phyloP scores from a whole-genome alignment of 1,284 basidiomycete genomes.

The Amylostereum areolatum region DNA sequence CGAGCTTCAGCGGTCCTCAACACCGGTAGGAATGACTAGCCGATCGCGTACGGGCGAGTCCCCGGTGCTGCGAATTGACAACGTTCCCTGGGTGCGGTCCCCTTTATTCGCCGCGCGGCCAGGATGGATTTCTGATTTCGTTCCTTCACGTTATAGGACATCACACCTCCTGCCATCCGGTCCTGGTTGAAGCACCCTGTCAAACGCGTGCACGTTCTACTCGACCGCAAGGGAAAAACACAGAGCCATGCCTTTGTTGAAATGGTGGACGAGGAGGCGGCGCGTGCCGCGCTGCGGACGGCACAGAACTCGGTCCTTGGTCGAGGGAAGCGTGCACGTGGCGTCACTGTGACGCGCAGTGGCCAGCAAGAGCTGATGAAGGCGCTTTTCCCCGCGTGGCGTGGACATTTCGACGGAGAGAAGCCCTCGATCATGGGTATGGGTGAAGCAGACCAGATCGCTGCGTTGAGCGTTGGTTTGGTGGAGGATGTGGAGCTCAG shows the following conservation, averaged over 20 bases:
- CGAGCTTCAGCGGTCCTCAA: slow-evolving; percentile 11
- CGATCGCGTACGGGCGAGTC: too few relatives aligned
- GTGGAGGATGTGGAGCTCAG: slow-evolving; percentile 61
- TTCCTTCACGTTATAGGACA: slow-evolving; percentile 61
- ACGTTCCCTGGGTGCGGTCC: slow-evolving; percentile 73
- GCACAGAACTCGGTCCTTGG: slow-evolving; percentile 66
- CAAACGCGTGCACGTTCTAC: slow-evolving; percentile 63
- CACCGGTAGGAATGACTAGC: slow-evolving; percentile 8
- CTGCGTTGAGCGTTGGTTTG: slow-evolving; percentile 53
- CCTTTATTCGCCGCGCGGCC: not conserved
- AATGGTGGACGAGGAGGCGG: slow-evolving; percentile 50
- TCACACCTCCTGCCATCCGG: slow-evolving; percentile 65
- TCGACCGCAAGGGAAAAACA: slow-evolving; percentile 76
- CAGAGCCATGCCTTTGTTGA: slow-evolving; percentile 77
- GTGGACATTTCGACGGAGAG: slow-evolving; percentile 64
- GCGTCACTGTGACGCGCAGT: slow-evolving; percentile 74
- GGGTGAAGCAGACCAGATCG: slow-evolving; percentile 46
- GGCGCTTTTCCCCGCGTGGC: slow-evolving; percentile 76
- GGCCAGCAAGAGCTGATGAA: slow-evolving; percentile 74
- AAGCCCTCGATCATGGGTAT: slow-evolving; percentile 60
- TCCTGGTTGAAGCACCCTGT: slow-evolving; percentile 66
- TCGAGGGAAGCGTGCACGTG: slow-evolving; percentile 65
- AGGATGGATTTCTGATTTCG: not conserved
- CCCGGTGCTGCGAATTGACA: slow-evolving; percentile 72
- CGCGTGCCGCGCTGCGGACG: slow-evolving; percentile 59